Conservation (phyloP, 2,329 filamentous ascomycete genomes). For the Colletotrichum aenigma region DNA sequence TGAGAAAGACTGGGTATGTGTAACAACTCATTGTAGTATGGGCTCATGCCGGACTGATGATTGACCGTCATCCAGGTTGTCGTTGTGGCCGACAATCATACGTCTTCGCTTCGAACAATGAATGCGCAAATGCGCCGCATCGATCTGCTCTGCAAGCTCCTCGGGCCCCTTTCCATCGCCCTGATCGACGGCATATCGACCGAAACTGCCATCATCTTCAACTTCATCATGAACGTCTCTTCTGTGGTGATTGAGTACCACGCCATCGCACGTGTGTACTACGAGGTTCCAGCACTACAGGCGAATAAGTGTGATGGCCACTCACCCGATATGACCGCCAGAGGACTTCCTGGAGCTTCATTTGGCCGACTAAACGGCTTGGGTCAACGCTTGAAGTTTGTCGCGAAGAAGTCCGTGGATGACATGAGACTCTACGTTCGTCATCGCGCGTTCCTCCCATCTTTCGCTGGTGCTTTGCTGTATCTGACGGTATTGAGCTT, state of each 20-base stretch:
- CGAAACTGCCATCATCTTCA: slow-evolving; percentile 49
- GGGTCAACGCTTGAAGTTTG: not conserved
- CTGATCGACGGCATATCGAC: slow-evolving; percentile 55
- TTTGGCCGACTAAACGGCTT: not conserved
- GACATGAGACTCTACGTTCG: slow-evolving; percentile 44
- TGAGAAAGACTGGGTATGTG: slow-evolving; percentile 70
- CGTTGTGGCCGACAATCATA: slow-evolving; percentile 30
- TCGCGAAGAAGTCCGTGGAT: slow-evolving; percentile 4
- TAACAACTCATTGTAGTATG: not conserved
- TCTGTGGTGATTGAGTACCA: slow-evolving; percentile 58
- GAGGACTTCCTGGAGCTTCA: not conserved
- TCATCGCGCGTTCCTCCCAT: slow-evolving; percentile 58
- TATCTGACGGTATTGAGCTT: slow-evolving; percentile 61
- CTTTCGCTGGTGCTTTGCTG: slow-evolving; percentile 56
- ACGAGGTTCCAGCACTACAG: slow-evolving; percentile 29
- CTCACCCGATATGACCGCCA: not conserved
- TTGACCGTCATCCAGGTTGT: slow-evolving; percentile 38
- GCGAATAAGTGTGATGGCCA: slow-evolving; percentile 19
- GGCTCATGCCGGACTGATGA: not conserved
- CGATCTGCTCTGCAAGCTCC: slow-evolving; percentile 63
- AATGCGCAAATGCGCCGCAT: slow-evolving; percentile 68
- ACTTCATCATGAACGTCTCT: slow-evolving; percentile 51
- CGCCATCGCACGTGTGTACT: slow-evolving; percentile 44
- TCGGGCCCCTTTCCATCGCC: slow-evolving; percentile 60
- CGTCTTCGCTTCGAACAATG: slow-evolving; percentile 34